Evolutionary conservation across 2,329 filamentous ascomycete species (phyloP).

Genomic region (Hymenoscyphus fraxineus): DNA sequence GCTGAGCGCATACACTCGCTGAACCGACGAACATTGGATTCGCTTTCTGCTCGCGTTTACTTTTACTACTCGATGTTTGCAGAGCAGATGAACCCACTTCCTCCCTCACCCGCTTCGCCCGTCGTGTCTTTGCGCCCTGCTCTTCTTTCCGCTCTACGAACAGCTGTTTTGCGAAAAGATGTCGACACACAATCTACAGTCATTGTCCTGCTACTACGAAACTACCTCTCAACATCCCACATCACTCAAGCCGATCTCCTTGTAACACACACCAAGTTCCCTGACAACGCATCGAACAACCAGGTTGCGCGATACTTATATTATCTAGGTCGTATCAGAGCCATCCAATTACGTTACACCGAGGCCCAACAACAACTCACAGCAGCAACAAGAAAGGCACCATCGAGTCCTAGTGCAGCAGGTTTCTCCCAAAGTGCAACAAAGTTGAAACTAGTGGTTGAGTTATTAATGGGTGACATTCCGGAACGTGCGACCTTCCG

Average conservation of each 20-base stretch:
- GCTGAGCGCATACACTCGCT: slow-evolving; percentile 80
- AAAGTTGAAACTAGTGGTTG: slow-evolving; percentile 93
- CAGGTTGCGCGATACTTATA: slow-evolving; percentile 97
- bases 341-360: slow-evolving; percentile 94
- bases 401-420: slow-evolving; percentile 80
- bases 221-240: slow-evolving; percentile 93
- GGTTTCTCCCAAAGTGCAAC: slow-evolving; percentile 95
- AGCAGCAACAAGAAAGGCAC: slow-evolving; percentile 91
- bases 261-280: slow-evolving; percentile 93
- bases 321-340: slow-evolving; percentile 93
- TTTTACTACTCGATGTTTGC: slow-evolving; percentile 97
- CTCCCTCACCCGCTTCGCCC: slow-evolving; percentile 83
- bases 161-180: slow-evolving; percentile 94
- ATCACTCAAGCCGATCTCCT: slow-evolving; percentile 95
- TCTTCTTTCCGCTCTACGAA: slow-evolving; percentile 83
- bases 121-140: slow-evolving; percentile 82
- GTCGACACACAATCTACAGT: slow-evolving; percentile 95
- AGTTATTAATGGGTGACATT: slow-evolving; percentile 97
- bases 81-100: slow-evolving; percentile 82
- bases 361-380: slow-evolving; percentile 93
- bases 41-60: slow-evolving; percentile 90
- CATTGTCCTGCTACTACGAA: slow-evolving; percentile 89
- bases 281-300: slow-evolving; percentile 91
- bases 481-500: slow-evolving; percentile 94
- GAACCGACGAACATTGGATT: slow-evolving; percentile 92